phyloP scores from a whole-genome alignment of 2,329 filamentous ascomycete species.

The Microdochium nivale region DNA sequence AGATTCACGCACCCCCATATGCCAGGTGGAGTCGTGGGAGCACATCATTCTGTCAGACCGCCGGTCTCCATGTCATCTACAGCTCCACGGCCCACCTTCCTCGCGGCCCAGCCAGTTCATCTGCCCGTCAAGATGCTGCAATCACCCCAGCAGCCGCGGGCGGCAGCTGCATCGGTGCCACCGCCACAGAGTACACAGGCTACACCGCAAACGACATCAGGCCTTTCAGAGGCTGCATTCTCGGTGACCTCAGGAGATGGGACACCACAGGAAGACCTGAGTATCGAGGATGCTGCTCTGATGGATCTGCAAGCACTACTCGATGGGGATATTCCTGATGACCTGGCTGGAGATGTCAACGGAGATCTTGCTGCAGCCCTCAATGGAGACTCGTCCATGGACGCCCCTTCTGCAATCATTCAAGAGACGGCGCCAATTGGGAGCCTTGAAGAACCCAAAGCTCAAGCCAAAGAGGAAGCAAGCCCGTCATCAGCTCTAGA shows the following conservation, averaged over 20 bases:
- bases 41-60: not conserved
- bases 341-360: not conserved
- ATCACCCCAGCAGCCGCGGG: not conserved
- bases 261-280: conserved; percentile 11
- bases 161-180: not conserved
- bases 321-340: conserved; percentile 6
- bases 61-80: not conserved
- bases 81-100: not conserved
- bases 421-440: not conserved
- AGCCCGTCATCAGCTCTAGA: not conserved
- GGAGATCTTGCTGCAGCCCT: not conserved
- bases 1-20: not conserved
- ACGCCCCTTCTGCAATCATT: not conserved
- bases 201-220: not conserved
- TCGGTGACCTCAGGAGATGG: not conserved
- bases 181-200: not conserved
- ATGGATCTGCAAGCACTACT: conserved; percentile 16
- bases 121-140: not conserved
- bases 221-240: not conserved
- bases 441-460: not conserved
- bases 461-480: not conserved
- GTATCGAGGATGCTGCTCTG: conserved; percentile 17
- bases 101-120: not conserved
- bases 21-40: not conserved
- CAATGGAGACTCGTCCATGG: not conserved